Evolutionary conservation across 73 alveolate species (phyloP).

Genomic region (Effrenium voratum): DNA sequence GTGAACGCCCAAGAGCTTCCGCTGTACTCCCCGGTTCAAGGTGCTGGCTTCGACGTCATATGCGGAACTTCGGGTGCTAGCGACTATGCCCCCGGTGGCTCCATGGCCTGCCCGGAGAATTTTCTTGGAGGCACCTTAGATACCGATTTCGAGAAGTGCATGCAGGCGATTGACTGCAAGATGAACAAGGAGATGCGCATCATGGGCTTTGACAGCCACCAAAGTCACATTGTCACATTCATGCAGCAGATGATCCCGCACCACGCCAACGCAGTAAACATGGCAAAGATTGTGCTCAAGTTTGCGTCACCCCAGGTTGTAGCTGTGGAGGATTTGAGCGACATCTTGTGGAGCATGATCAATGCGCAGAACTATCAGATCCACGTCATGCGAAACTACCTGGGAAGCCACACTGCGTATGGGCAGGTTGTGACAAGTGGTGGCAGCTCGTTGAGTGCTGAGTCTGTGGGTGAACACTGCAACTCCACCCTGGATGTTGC

Average conservation of each 20-base stretch:
- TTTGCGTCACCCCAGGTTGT: slow-evolving; percentile 1
- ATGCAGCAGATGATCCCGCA: slow-evolving; percentile 50
- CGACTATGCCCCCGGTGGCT: slow-evolving; percentile 11
- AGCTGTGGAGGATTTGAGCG: background rate
- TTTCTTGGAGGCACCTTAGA: background rate
- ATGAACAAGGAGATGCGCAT: slow-evolving; percentile 59
- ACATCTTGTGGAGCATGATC: slow-evolving; percentile 45
- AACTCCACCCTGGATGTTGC: background rate
- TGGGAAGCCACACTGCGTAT: slow-evolving; percentile 15
- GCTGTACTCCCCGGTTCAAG: background rate
- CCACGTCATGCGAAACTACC: slow-evolving; percentile 36
- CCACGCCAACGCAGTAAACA: slow-evolving; percentile 41
- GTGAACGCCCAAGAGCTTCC: background rate
- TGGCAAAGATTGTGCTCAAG: slow-evolving; percentile 37
- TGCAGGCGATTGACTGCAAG: slow-evolving; percentile 40
- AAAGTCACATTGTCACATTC: slow-evolving; percentile 29
- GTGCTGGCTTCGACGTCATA: background rate
- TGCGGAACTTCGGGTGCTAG: slow-evolving; percentile 31
- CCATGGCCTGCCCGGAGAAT: background rate
- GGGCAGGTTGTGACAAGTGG: background rate
- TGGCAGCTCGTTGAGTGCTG: slow-evolving; percentile 15
- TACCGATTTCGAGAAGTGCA: slow-evolving; percentile 32
- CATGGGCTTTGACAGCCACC: slow-evolving; percentile 33
- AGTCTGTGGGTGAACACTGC: slow-evolving; percentile 36
- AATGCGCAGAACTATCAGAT: slow-evolving; percentile 42